phyloP scores from a whole-genome alignment of 78 protist species.

The Emiliania huxleyi region DNA sequence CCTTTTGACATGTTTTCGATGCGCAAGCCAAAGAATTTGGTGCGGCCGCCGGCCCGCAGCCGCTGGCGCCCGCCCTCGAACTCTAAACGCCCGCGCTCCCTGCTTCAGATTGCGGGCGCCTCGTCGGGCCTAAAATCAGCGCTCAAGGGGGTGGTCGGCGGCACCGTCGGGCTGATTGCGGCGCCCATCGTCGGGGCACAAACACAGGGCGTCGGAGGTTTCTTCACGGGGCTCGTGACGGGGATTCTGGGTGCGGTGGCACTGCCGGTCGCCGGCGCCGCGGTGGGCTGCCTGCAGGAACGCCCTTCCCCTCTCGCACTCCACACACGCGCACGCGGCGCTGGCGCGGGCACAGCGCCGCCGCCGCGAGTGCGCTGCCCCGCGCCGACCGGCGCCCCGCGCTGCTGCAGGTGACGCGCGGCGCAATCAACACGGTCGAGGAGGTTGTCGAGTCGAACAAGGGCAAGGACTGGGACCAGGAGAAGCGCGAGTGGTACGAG shows the following conservation, averaged over 20 bases:
- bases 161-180: background rate
- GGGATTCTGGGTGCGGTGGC: background rate
- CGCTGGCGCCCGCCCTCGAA: background rate
- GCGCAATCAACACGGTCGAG: background rate
- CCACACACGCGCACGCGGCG: no score
- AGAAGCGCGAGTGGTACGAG: background rate
- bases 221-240: background rate
- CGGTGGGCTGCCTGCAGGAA: no score
- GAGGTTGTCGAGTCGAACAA: background rate
- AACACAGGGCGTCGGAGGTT: background rate
- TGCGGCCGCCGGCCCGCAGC: background rate
- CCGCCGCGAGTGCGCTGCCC: no score
- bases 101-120: background rate
- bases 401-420: background rate
- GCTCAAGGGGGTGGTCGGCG: background rate
- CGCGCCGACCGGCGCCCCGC: no score
- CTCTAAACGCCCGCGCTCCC: background rate
- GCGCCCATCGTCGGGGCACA: background rate
- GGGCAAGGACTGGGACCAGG: constrained; percentile 9
- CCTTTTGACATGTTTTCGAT: background rate
- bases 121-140: background rate
- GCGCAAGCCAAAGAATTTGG: background rate
- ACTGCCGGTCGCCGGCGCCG: constrained; percentile 1
- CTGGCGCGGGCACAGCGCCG: no score
- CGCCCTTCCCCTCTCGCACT: no score